These are phyloP conservation scores for Theobroma cacao DNA, from an alignment of 345 rosid species.

Conservation along the genomic window DNA sequence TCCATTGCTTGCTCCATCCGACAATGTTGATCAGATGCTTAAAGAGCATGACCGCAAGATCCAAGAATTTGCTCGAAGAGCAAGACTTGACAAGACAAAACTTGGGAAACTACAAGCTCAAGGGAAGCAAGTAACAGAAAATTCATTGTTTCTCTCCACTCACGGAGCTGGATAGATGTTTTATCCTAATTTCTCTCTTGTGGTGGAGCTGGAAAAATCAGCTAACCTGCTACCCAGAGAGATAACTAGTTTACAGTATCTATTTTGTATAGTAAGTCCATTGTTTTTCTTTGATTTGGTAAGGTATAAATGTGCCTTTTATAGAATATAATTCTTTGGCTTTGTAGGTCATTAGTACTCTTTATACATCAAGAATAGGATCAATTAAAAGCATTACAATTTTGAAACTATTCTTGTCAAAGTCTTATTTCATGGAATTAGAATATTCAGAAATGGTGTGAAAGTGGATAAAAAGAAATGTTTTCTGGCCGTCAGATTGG, in stretches of 20 bases:
- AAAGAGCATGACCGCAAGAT: slow-evolving; percentile 78
- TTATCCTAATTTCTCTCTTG: neutral
- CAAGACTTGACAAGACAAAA: slow-evolving; percentile 43
- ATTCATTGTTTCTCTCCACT: neutral
- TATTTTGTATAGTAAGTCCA: neutral
- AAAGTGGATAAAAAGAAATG: neutral
- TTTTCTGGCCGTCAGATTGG: neutral
- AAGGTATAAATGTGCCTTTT: neutral
- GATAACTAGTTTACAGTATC: slow-evolving; percentile 4
- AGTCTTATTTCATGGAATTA: neutral
- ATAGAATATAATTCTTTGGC: slow-evolving; percentile 10
- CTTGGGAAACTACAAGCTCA: slow-evolving; percentile 15
- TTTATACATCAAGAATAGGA: slow-evolving; percentile 12
- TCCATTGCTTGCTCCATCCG: slow-evolving; percentile 67
- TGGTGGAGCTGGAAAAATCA: slow-evolving; percentile 15
- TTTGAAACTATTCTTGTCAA: neutral
- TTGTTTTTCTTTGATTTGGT: neutral
- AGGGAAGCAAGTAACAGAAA: slow-evolving; percentile 18
- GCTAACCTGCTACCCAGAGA: slow-evolving; percentile 21
- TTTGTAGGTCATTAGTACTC: neutral
- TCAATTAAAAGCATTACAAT: slow-evolving; percentile 2
- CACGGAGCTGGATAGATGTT: slow-evolving; percentile 13
- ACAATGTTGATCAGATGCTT: slow-evolving; percentile 85
- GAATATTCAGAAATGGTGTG: neutral
- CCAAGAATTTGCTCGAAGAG: slow-evolving; percentile 62